A percentile compares a stretch with the other conserved stretches of the same genome.
phyloP scores from a whole-genome alignment of 768 basidiomycete species.

The Xerocomus spinulosus region DNA sequence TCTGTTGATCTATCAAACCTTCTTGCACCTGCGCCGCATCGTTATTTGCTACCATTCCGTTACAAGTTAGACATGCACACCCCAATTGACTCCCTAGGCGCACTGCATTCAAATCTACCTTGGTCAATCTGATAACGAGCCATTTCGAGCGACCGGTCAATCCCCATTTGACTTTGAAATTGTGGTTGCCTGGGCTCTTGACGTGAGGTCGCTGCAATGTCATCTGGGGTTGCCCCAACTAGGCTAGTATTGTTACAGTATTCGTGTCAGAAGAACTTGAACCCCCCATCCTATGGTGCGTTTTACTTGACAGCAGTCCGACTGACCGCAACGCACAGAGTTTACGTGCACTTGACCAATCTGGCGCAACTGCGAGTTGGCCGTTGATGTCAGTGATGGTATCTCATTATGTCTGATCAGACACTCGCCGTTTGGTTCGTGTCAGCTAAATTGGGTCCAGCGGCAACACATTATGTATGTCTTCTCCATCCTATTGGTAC shows the following conservation, averaged over 20 bases:
- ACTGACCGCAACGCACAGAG: background rate
- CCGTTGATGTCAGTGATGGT: background rate
- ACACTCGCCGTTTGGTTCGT: background rate
- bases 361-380: background rate
- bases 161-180: slow-evolving; percentile 22
- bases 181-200: slow-evolving; percentile 38
- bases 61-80: background rate
- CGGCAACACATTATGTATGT: too few relatives aligned
- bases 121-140: background rate
- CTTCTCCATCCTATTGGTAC: background rate
- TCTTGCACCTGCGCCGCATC: slow-evolving; percentile 15
- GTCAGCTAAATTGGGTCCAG: too few relatives aligned
- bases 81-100: background rate
- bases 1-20: slow-evolving; percentile 8
- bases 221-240: too few relatives aligned
- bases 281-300: too few relatives aligned
- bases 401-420: background rate
- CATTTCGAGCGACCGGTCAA: background rate
- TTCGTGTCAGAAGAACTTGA: too few relatives aligned
- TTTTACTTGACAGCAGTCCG: too few relatives aligned
- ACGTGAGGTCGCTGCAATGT: slow-evolving; percentile 34
- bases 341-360: background rate
- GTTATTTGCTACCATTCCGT: slow-evolving; percentile 4
- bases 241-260: too few relatives aligned
- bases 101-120: too few relatives aligned